These are phyloP conservation scores for Vitis hybrid DNA, from an alignment of 177 flowering plant genomes.

Conservation along the genomic window DNA sequence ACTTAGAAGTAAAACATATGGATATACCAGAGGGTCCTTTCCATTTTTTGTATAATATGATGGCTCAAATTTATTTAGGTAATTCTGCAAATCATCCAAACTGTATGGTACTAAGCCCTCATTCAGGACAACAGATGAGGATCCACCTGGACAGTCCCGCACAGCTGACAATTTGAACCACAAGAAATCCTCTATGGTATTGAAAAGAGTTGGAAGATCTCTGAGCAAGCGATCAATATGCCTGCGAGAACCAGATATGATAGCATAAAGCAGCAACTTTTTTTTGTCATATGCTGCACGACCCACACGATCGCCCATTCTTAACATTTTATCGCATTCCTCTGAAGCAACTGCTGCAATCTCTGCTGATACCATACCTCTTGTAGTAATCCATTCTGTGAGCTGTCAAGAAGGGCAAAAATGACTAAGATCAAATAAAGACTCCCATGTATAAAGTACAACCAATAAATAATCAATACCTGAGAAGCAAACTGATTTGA, in stretches of 20 bases:
- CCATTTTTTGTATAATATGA: conserved; percentile 95
- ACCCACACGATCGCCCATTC: conserved; percentile 88
- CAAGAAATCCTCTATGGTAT: conserved; percentile 90
- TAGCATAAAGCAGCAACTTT: conserved; percentile 83
- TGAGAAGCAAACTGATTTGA: conserved; percentile 83
- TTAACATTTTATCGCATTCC: conserved; percentile 90
- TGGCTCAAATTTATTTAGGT: conserved; percentile 91
- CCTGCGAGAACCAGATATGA: conserved; percentile 89
- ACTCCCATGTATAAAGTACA: background rate
- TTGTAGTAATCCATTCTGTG: conserved; percentile 87
- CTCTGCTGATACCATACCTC: conserved; percentile 85
- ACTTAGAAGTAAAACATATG: conserved; percentile 87
- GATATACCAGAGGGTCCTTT: conserved; percentile 92
- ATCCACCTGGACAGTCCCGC: conserved; percentile 55
- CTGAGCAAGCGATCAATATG: conserved; percentile 82
- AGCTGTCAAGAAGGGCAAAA: conserved; percentile 52
- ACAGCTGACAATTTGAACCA: conserved; percentile 92
- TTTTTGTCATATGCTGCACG: conserved; percentile 89
- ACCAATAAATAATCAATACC: conserved; percentile 40
- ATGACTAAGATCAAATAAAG: conserved; percentile 1
- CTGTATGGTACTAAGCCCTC: conserved; percentile 76
- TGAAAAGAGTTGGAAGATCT: conserved; percentile 80
- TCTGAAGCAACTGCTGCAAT: conserved; percentile 87
- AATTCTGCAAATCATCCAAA: conserved; percentile 86
- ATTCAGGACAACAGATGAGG: conserved; percentile 50